Percentiles rank a stretch among this genome's conserved stretches.
Evolutionary conservation across 495 filamentous ascomycete species (phyloP).

Genomic region (Hypoxylon lienhwacheense): DNA sequence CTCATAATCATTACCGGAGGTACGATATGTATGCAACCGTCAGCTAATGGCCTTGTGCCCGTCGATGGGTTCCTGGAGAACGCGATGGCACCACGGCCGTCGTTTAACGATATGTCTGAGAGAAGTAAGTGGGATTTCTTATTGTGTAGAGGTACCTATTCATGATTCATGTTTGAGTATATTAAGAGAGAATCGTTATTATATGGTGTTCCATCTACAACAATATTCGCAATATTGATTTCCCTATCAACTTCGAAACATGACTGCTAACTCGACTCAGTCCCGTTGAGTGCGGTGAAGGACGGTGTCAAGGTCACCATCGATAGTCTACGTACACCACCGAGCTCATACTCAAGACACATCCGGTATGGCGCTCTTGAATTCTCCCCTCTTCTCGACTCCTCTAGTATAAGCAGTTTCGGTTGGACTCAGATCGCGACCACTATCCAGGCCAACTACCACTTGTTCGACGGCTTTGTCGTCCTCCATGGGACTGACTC

Average conservation of each 20-base stretch:
- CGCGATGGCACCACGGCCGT: conserved; percentile 79
- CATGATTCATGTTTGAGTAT: neutral
- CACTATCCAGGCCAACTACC: conserved; percentile 73
- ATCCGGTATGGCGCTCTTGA: conserved; percentile 87
- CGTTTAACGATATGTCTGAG: conserved; percentile 85
- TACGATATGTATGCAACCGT: conserved; percentile 91
- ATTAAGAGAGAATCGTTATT: neutral
- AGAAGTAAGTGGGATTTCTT: conserved; percentile 42
- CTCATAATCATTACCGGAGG: conserved; percentile 93
- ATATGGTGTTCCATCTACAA: neutral
- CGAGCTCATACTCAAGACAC: conserved; percentile 76
- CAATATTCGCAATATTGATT: neutral
- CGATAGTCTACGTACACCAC: conserved; percentile 73
- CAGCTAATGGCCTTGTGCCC: conserved; percentile 65
- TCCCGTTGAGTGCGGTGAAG: conserved; percentile 43
- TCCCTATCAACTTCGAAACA: neutral
- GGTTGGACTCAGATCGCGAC: conserved; percentile 89
- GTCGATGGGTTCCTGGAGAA: conserved; percentile 80
- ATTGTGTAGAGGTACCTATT: neutral
- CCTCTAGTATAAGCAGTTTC: conserved; percentile 78
- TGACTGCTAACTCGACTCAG: conserved; percentile 21
- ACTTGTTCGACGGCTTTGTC: conserved; percentile 90
- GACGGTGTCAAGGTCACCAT: conserved; percentile 45
- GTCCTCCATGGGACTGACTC: conserved; percentile 96
- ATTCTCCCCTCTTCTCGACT: conserved; percentile 85